Conservation (phyloP, 2,329 filamentous ascomycete genomes). For the Nemania sp. region DNA sequence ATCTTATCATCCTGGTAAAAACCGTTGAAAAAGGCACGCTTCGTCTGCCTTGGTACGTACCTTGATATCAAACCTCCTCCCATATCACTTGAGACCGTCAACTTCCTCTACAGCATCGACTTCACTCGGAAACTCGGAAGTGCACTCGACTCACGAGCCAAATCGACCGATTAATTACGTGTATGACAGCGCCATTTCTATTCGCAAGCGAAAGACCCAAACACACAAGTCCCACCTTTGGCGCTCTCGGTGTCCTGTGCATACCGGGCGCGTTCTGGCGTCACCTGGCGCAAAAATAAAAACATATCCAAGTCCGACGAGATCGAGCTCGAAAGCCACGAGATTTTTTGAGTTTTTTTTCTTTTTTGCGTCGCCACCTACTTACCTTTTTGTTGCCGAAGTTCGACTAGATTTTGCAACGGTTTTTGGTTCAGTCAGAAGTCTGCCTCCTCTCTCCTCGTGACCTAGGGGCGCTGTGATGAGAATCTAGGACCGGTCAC, state of each 20-base stretch:
- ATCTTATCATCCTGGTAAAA: conserved; percentile 40
- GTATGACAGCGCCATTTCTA: neutral
- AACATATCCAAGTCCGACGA: neutral
- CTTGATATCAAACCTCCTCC: conserved; percentile 40
- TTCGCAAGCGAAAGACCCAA: neutral
- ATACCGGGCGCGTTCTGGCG: neutral
- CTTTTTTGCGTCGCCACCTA: neutral
- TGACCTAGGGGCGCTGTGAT: neutral
- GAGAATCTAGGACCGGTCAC: neutral
- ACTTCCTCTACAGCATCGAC: conserved; percentile 21
- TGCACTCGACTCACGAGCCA: neutral
- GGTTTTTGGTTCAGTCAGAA: neutral
- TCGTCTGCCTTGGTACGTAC: conserved; percentile 39
- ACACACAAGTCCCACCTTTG: neutral
- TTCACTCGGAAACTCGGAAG: conserved; percentile 17
- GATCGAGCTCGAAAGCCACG: conserved; percentile 4
- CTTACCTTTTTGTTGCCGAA: neutral
- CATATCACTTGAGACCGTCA: conserved; percentile 29
- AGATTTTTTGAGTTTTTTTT: neutral
- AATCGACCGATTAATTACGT: neutral
- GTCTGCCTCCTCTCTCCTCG: neutral
- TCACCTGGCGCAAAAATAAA: neutral
- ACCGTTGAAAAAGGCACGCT: conserved; percentile 41
- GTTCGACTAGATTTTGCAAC: neutral
- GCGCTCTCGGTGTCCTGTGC: conserved; percentile 4